A percentile compares a stretch with the other conserved stretches of the same genome.
Conservation (phyloP, 441 rosid species). For the Eugenia klotzschiana region DNA sequence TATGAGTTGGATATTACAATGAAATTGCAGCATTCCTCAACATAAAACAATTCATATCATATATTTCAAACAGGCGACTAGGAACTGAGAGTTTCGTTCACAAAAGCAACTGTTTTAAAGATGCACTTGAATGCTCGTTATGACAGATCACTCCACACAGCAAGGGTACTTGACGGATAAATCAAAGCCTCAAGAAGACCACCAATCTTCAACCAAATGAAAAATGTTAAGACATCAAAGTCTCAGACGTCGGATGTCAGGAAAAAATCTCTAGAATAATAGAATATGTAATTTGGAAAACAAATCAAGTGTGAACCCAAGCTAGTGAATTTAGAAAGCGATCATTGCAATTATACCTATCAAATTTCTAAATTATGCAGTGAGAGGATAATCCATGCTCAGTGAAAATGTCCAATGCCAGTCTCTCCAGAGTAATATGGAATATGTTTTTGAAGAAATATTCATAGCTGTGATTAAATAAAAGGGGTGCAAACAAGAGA, state of each 20-base stretch:
- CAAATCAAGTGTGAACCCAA: background rate
- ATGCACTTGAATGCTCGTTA: background rate
- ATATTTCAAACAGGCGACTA: background rate
- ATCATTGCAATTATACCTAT: background rate
- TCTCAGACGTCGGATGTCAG: background rate
- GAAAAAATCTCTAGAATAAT: background rate
- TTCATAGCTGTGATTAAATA: background rate
- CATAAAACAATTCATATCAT: background rate
- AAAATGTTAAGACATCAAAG: background rate
- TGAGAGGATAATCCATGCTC: background rate
- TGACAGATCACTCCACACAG: background rate
- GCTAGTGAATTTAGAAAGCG: background rate
- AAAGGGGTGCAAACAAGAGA: background rate
- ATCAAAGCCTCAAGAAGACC: background rate
- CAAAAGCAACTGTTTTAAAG: background rate
- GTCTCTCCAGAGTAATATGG: background rate
- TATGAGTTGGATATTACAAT: background rate
- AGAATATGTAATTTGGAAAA: background rate
- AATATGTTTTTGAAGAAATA: background rate
- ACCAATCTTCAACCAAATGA: background rate
- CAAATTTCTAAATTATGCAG: background rate
- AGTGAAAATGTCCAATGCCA: background rate
- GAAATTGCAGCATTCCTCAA: background rate
- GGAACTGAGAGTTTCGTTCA: background rate
- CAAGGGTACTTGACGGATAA: background rate